Evolutionary conservation across 2,329 filamentous ascomycete genomes (phyloP).

Genomic region (Diaporthe helianthi): DNA sequence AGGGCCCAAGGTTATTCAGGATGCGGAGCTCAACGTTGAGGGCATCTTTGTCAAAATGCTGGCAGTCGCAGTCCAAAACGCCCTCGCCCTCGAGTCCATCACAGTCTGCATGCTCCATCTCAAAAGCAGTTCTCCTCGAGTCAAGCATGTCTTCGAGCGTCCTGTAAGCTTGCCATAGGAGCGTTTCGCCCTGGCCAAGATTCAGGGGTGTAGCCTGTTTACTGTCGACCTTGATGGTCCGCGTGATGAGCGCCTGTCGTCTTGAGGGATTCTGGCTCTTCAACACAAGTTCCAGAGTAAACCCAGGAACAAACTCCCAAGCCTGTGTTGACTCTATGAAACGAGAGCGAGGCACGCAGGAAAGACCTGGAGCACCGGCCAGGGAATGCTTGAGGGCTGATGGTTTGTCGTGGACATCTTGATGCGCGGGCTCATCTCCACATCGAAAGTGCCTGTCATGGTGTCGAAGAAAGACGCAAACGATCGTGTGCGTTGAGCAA

Average conservation of each 20-base stretch:
- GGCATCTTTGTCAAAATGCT: conserved; percentile 51
- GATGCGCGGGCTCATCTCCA: conserved; percentile 52
- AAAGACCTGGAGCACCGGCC: conserved; percentile 52
- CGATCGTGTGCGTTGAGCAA: conserved; percentile 56
- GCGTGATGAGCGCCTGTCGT: conserved; percentile 46
- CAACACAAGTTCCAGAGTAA: conserved; percentile 54
- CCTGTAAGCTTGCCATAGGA: conserved; percentile 54
- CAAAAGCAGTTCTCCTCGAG: conserved; percentile 49
- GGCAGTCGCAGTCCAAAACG: conserved; percentile 48
- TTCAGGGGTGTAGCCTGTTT: conserved; percentile 56
- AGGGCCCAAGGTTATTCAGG: conserved; percentile 57
- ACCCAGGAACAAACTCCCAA: conserved; percentile 58
- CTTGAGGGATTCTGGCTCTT: conserved; percentile 49
- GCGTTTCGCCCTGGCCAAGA: conserved; percentile 52
- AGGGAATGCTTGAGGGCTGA: conserved; percentile 50
- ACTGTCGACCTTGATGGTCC: conserved; percentile 53
- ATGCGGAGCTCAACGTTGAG: conserved; percentile 55
- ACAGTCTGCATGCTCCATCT: conserved; percentile 48
- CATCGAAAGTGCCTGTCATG: conserved; percentile 59
- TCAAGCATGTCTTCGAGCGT: conserved; percentile 51
- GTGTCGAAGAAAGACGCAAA: conserved; percentile 57
- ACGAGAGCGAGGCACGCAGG: conserved; percentile 53
- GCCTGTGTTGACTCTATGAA: conserved; percentile 53
- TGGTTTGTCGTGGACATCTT: conserved; percentile 46
- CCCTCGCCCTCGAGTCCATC: conserved; percentile 47